Percentiles rank a stretch among this genome's conserved stretches.
Evolutionary conservation across 2,329 filamentous ascomycete genomes (phyloP).

Genomic region (Sclerotinia sclerotiorum): DNA sequence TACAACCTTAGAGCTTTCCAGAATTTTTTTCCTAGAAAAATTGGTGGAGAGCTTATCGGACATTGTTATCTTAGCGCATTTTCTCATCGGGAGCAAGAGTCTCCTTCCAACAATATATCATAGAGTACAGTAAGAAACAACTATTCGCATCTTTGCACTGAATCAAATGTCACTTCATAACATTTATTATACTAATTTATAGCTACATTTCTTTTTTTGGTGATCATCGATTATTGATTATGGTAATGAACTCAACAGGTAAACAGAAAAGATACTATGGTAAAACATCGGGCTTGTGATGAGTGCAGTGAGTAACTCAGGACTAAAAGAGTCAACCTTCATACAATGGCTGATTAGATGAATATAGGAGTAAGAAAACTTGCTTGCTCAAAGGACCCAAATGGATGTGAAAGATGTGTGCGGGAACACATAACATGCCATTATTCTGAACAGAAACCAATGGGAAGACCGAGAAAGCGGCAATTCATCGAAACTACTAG

Average conservation of each 20-base stretch:
- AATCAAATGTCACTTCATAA: not conserved
- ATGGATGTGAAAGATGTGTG: conserved; percentile 59
- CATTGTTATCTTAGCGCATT: conserved; percentile 34
- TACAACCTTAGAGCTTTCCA: conserved; percentile 21
- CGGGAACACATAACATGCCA: conserved; percentile 57
- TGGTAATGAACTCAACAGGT: conserved; percentile 26
- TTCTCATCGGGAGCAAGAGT: not conserved
- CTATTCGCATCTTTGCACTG: not conserved
- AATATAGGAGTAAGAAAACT: conserved; percentile 60
- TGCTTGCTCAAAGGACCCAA: conserved; percentile 61
- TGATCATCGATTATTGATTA: conserved; percentile 8
- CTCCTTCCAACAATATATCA: not conserved
- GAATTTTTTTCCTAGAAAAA: conserved; percentile 27
- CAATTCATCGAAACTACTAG: conserved; percentile 39
- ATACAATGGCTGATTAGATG: conserved; percentile 30
- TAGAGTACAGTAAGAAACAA: conserved; percentile 9
- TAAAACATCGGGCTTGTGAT: conserved; percentile 63
- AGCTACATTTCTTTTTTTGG: not conserved
- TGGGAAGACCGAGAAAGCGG: conserved; percentile 64
- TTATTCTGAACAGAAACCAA: conserved; percentile 65
- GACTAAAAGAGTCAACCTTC: not conserved
- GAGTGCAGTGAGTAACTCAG: conserved; percentile 59
- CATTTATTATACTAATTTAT: not conserved
- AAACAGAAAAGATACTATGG: conserved; percentile 27
- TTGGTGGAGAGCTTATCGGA: conserved; percentile 22